A percentile compares a stretch with the other conserved stretches of the same genome.
Evolutionary conservation across 352 stramenopile genomes (phyloP).

Genomic region (Phytophthora rubi): DNA sequence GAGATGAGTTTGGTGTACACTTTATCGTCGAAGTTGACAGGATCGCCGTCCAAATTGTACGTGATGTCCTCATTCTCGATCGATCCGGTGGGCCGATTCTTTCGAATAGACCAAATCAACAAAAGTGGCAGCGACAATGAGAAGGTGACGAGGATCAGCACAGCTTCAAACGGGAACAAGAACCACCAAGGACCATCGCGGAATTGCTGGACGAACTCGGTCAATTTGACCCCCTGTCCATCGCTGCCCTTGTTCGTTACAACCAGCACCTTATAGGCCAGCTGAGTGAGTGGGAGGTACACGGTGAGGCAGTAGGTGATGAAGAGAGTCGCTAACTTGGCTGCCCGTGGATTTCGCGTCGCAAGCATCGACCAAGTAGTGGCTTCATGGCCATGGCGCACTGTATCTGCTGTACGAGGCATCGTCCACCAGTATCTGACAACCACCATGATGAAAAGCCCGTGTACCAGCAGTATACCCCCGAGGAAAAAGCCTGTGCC

Average conservation of each 20-base stretch:
- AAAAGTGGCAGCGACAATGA: neutral
- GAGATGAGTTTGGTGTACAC: neutral
- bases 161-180: slow-evolving; percentile 2
- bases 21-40: slow-evolving; percentile 3
- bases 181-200: neutral
- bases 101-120: neutral
- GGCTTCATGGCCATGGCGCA: neutral
- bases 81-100: neutral
- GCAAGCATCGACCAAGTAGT: slow-evolving; percentile 1
- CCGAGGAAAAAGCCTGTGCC: slow-evolving; percentile 1
- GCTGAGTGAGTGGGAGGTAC: neutral
- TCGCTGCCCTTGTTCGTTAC: neutral
- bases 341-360: neutral
- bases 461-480: slow-evolving; percentile 1
- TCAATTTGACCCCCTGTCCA: neutral
- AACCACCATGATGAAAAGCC: slow-evolving; percentile 1
- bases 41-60: neutral
- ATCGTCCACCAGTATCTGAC: slow-evolving; percentile 3
- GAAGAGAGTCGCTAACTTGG: neutral
- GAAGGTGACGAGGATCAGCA: neutral
- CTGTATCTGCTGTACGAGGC: neutral
- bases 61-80: neutral
- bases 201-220: neutral
- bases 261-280: neutral
- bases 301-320: slow-evolving; percentile 3